Base-by-base conservation (phyloP, 768 basidiomycete genomes). In the Daedaleopsis sinensis region DNA sequence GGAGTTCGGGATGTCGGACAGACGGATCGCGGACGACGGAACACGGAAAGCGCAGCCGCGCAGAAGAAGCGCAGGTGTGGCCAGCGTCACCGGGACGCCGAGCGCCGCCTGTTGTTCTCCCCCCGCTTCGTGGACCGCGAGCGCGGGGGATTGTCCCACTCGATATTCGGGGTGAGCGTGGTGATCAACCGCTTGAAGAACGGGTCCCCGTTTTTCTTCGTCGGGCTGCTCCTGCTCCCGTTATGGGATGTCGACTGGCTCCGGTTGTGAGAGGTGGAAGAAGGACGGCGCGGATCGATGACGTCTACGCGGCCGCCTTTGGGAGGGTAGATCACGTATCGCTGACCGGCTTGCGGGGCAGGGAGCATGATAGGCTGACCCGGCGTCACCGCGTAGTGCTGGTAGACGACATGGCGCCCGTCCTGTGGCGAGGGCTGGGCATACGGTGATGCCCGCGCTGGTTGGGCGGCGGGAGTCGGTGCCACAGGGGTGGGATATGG, bases 241-340 rank as follows among this genome's bases (percentile, higher is more conserved):
- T 18, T 32, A 24, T 38, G 39, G 18, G 58, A 42, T 24, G 23
- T 60, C 18, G 61, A 64, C 23, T 46, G 50, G 24, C 47, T 52
- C 44, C 59, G 57, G 11, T 58, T 37, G 57, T 63, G 59, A 1
- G 38, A 52, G 23, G 52, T 23, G 27, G 55, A 56, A 23, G 44
- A 37, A 8, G 15, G 32, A 46, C 48, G 52, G 18, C 13, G 56
- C 57, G 57, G 51, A 54, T 47, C 39, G 35, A 70, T 63, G 43
- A 70, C 59, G 46, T 65, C 59, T 21, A 70, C 58, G 36, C 57
- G 58, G 21, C 69, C 54, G 47, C 68, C 67, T 37, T 60, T 61
- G 36, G 70, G 67, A 12, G 70, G 69, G 10, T 69, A 59, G 64
- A 73, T 67, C n/a, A 71, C 64, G 55, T 69, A 72, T 44, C 57